Evolutionary conservation across 352 stramenopile species (phyloP).

Genomic region (Globisporangium cederbergense): DNA sequence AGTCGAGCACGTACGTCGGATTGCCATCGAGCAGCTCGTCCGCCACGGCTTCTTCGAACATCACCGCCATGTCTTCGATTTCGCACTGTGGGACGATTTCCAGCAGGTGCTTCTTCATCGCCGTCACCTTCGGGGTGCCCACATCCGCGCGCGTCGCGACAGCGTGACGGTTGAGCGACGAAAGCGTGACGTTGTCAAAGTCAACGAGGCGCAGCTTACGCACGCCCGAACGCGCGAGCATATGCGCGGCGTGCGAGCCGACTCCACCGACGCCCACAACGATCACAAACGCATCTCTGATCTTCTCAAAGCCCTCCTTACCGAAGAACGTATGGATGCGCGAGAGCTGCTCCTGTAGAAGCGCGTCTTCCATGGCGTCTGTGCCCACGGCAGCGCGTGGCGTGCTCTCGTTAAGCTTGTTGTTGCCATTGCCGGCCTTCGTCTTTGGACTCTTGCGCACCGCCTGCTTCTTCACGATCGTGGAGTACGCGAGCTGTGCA

Average conservation of each 20-base stretch:
- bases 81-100: slow-evolving; percentile 77
- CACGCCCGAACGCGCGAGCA: slow-evolving; percentile 96
- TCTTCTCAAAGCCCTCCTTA: slow-evolving; percentile 85
- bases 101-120: slow-evolving; percentile 80
- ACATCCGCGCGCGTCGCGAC: slow-evolving; percentile 96
- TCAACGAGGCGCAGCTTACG: slow-evolving; percentile 95
- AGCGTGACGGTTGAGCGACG: slow-evolving; percentile 98
- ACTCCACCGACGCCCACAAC: slow-evolving; percentile 97
- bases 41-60: slow-evolving; percentile 85
- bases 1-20: slow-evolving; percentile 96
- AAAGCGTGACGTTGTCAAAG: slow-evolving; percentile 99
- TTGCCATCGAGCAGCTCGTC: slow-evolving; percentile 79
- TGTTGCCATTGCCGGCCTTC: neutral
- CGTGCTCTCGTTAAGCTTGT: slow-evolving; percentile 3
- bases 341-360: slow-evolving; percentile 85
- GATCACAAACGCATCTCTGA: slow-evolving; percentile 90
- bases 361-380: slow-evolving; percentile 42
- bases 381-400: slow-evolving; percentile 19
- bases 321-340: slow-evolving; percentile 95
- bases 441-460: neutral
- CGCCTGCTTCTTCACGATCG: slow-evolving; percentile 23
- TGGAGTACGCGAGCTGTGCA: slow-evolving; percentile 40
- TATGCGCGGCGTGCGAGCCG: slow-evolving; percentile 95
- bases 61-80: slow-evolving; percentile 86
- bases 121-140: slow-evolving; percentile 91